Evolutionary conservation across 305 asterid genomes (phyloP).

Genomic region (Fraxinus floribunda): DNA sequence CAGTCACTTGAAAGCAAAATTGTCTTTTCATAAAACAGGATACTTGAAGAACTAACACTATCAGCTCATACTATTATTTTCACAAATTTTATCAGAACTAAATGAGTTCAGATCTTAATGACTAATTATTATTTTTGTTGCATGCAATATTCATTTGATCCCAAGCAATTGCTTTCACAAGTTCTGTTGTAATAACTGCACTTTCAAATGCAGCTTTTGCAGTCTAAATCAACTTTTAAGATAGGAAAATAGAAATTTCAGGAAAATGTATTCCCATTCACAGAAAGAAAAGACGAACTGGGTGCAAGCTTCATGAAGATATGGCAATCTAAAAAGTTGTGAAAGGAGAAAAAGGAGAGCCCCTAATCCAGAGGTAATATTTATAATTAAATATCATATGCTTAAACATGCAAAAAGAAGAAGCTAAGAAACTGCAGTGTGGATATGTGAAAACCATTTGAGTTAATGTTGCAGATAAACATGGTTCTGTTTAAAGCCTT

Average conservation of each 20-base stretch:
- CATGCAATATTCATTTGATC: neutral
- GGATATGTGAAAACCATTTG: neutral
- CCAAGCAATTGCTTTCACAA: neutral
- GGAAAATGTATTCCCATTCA: neutral
- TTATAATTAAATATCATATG: neutral
- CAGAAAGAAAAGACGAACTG: neutral
- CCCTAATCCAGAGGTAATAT: neutral
- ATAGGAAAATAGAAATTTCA: neutral
- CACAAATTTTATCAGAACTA: neutral
- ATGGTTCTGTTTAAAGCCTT: neutral
- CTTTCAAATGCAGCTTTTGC: neutral
- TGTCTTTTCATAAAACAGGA: neutral
- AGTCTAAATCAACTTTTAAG: neutral
- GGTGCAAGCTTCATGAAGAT: neutral
- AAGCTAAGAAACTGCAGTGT: neutral
- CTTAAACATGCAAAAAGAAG: neutral
- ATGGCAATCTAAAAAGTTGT: neutral
- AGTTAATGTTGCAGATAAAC: conserved; percentile 7
- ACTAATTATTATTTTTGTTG: neutral
- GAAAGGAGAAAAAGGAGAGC: neutral
- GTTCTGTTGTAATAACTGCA: neutral
- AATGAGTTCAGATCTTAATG: neutral
- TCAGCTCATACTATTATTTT: neutral
- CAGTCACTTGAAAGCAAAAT: neutral
- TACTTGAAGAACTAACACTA: neutral